Evolutionary conservation across 139 green algal genomes (phyloP).

Genomic region (Bryopsis sp.): DNA sequence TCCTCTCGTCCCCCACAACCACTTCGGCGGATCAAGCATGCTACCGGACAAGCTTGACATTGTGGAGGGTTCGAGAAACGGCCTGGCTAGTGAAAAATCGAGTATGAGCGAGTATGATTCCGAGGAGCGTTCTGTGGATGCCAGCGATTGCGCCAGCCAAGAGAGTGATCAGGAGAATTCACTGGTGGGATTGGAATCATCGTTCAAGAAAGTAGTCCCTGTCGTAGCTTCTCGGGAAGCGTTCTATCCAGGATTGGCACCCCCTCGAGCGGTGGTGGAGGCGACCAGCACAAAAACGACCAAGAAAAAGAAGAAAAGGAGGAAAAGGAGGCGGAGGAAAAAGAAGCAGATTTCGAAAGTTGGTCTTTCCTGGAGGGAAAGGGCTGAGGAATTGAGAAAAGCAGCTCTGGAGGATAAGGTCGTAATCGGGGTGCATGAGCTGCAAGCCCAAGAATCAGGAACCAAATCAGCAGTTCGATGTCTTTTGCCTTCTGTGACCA

Average conservation of each 20-base stretch:
- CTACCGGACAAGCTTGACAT: no score
- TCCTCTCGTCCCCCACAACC: no score
- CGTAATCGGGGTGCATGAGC: neutral
- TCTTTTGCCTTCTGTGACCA: neutral
- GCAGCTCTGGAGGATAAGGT: neutral
- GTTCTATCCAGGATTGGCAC: neutral
- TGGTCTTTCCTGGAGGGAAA: neutral
- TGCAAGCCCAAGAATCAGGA: neutral
- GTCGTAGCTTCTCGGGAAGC: neutral
- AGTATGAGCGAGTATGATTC: no score
- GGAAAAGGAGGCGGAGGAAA: neutral
- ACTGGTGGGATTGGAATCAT: neutral
- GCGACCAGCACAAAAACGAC: no score
- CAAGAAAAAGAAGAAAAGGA: neutral
- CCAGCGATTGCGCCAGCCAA: no score
- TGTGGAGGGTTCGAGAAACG: no score
- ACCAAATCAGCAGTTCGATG: neutral
- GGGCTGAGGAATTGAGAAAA: neutral
- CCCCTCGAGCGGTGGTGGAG: no score
- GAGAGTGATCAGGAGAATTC: no score
- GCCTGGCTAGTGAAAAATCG: no score
- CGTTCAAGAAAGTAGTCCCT: neutral
- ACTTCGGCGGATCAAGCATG: no score
- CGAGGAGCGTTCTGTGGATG: no score
- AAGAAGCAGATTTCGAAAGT: neutral